Evolutionary conservation across 1,139 yeast species (phyloP).

Genomic region (Hyphopichia khmerensis): DNA sequence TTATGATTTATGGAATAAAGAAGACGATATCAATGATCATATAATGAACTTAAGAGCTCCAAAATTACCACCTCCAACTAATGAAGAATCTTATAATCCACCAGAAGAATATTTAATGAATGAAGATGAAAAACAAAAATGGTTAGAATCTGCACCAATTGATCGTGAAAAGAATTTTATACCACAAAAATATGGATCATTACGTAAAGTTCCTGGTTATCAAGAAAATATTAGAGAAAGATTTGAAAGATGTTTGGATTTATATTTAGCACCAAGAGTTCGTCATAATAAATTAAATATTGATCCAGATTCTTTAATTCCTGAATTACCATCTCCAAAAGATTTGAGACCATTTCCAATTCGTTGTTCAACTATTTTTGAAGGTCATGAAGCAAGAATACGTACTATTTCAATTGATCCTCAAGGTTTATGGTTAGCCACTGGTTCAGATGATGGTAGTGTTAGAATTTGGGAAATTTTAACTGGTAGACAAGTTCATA

Average conservation of each 20-base stretch:
- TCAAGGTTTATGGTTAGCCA: slow-evolving; percentile 90
- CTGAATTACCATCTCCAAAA: slow-evolving; percentile 95
- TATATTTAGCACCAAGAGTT: slow-evolving; percentile 94
- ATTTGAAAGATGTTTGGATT: slow-evolving; percentile 90
- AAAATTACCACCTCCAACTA: slow-evolving; percentile 90
- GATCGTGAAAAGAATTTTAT: slow-evolving; percentile 79
- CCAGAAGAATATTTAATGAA: slow-evolving; percentile 89
- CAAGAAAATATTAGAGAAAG: slow-evolving; percentile 81
- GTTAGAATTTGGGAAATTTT: slow-evolving; percentile 95
- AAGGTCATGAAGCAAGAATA: slow-evolving; percentile 82
- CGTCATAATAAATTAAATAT: slow-evolving; percentile 88
- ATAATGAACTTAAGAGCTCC: slow-evolving; percentile 94
- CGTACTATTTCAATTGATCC: slow-evolving; percentile 86
- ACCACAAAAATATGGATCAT: slow-evolving; percentile 78
- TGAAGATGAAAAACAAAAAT: slow-evolving; percentile 71
- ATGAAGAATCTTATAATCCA: slow-evolving; percentile 96
- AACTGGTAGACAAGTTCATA: slow-evolving; percentile 91
- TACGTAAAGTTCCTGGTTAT: slow-evolving; percentile 94
- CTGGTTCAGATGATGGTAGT: slow-evolving; percentile 96
- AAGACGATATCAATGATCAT: slow-evolving; percentile 61
- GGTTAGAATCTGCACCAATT: slow-evolving; percentile 70
- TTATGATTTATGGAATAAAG: slow-evolving; percentile 86
- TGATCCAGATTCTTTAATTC: slow-evolving; percentile 94
- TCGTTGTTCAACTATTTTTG: slow-evolving; percentile 76
- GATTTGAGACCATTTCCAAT: slow-evolving; percentile 98